Base-by-base conservation (phyloP, 768 basidiomycete species). In the Mycena belliarum region DNA sequence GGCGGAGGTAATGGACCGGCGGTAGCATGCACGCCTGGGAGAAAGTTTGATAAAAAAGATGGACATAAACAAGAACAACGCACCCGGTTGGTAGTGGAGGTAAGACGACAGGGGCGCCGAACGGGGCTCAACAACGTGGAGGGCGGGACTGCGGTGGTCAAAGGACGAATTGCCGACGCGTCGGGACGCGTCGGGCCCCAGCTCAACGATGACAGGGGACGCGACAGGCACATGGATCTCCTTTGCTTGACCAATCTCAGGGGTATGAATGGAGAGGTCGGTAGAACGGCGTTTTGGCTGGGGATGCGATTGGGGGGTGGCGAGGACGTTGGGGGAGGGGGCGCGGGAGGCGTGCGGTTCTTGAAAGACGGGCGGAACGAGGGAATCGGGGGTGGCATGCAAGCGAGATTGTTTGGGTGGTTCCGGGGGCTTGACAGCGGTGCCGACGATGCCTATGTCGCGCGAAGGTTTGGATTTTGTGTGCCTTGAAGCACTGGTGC, bases 1-100 rank as follows among this genome's bases (percentile, higher is more conserved):
- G 88, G 88, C 29, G 83, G 82, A 26, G 89, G 88, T 57, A 88
- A 76, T 45, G 89, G 89, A 5, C 88, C 87, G 40, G 88, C 89
- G 23, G 81, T 89, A 8, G 87, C 78, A 70, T 91, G 86, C 2
- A 86, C 65, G 47, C 82, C 81, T 76, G 64, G 38, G 25, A 62
- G 57, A 38, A 55, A 60, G 60, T 20, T 35, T n/a, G n/a, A n/a
- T n/a, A 6, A 41, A 45, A 2, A 41, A 51, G 25, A 18, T n/a
- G 58, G 18, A 6, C 5, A n/a, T 10, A n/a, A 38, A n/a, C 33
- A n/a, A n/a, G 3, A 2, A 38, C 37, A n/a, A 67, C 75, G 61
- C 61, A 76, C 84, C 87, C 46, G 87, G 86, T 57, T 87, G 80
- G 65, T 89, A 88, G 64, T 78, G 72, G 51, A 85, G 70, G 68